Conservation (phyloP, 1,284 basidiomycete genomes). For the Leucoagaricus sp. region DNA sequence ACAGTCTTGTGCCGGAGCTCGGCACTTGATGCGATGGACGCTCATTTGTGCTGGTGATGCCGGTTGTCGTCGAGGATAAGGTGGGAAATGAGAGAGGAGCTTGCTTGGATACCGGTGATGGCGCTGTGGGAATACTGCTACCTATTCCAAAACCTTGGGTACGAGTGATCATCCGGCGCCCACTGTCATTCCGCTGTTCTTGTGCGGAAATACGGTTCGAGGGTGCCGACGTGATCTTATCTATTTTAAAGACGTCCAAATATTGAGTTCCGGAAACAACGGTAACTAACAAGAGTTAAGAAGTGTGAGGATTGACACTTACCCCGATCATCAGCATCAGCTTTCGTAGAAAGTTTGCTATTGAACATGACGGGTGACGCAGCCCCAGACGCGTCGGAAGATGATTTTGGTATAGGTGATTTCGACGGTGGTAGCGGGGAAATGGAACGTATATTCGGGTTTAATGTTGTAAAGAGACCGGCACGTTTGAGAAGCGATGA, state of each 20-base stretch:
- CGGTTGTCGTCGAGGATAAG: not conserved
- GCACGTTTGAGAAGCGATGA: conserved; percentile 6
- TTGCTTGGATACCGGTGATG: conserved; percentile 4
- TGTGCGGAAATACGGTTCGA: not conserved
- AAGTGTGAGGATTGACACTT: too few species aligned
- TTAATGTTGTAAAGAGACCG: not conserved
- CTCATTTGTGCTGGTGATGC: too few species aligned
- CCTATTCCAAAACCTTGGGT: too few species aligned
- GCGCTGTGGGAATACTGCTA: not conserved
- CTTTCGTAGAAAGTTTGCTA: too few species aligned
- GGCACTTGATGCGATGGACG: not conserved
- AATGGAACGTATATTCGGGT: not conserved
- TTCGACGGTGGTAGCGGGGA: not conserved
- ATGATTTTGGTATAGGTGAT: not conserved
- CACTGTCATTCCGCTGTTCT: not conserved
- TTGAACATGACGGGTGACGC: not conserved
- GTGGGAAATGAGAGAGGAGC: not conserved
- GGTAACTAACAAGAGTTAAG: too few species aligned
- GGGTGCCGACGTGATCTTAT: too few species aligned
- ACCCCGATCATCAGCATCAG: conserved; percentile 2
- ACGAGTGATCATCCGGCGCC: not conserved
- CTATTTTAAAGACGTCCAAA: too few species aligned
- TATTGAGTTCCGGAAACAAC: too few species aligned
- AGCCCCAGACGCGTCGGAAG: not conserved
- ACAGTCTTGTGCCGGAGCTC: not conserved